Percentiles rank a stretch among this genome's conserved stretches.
Conservation (phyloP, 2,329 filamentous ascomycete genomes). For the Emmonsia crescens region DNA sequence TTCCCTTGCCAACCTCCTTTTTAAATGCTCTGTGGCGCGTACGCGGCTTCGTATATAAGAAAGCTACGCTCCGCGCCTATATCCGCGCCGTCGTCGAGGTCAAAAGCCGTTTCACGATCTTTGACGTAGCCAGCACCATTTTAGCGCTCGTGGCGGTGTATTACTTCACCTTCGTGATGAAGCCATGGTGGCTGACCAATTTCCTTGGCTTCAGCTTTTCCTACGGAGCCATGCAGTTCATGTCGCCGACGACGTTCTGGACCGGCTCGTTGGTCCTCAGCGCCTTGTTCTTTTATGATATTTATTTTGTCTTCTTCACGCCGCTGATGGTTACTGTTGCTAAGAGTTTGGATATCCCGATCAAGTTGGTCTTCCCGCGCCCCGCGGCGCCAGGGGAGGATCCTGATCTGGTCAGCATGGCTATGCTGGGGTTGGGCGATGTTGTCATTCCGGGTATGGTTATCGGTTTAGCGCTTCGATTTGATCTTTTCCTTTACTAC, state of each 20-base stretch:
- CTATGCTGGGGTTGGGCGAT: slow-evolving; percentile 90
- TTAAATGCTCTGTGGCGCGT: slow-evolving; percentile 38
- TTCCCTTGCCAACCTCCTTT: slow-evolving; percentile 34
- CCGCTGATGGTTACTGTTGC: slow-evolving; percentile 55
- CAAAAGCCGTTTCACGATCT: slow-evolving; percentile 34
- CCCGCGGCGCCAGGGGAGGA: slow-evolving; percentile 41
- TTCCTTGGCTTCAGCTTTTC: slow-evolving; percentile 78
- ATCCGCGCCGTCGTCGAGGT: slow-evolving; percentile 42
- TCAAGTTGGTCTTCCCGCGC: slow-evolving; percentile 79
- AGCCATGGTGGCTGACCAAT: slow-evolving; percentile 68
- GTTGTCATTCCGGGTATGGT: slow-evolving; percentile 88
- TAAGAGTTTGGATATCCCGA: slow-evolving; percentile 78
- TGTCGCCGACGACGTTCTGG: slow-evolving; percentile 80
- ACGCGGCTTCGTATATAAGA: slow-evolving; percentile 39
- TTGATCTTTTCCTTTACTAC: slow-evolving; percentile 81
- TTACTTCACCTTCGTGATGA: slow-evolving; percentile 54
- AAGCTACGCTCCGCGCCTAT: slow-evolving; percentile 41
- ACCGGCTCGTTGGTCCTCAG: slow-evolving; percentile 68
- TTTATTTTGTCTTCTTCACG: slow-evolving; percentile 54
- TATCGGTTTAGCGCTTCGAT: slow-evolving; percentile 77
- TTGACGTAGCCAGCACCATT: slow-evolving; percentile 45
- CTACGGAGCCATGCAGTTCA: slow-evolving; percentile 67
- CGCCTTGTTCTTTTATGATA: slow-evolving; percentile 87
- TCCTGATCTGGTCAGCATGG: slow-evolving; percentile 33
- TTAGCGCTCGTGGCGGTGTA: slow-evolving; percentile 44